Percentiles rank a stretch among this genome's conserved stretches.
These are phyloP conservation scores for Omphalotus olearius DNA, from an alignment of 1,284 basidiomycete genomes.

Conservation along the genomic window DNA sequence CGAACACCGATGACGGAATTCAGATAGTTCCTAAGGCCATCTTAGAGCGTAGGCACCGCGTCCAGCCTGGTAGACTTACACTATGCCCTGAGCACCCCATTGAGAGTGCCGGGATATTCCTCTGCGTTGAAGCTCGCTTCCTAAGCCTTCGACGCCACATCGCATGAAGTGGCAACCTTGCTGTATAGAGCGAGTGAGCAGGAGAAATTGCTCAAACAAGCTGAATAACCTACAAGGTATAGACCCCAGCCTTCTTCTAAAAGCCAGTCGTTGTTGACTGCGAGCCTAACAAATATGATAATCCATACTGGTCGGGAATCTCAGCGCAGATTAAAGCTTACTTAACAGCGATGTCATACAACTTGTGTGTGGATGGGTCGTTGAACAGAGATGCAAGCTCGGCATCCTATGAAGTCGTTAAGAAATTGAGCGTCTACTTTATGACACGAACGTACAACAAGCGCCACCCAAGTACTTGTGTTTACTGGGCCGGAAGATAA, in stretches of 20 bases:
- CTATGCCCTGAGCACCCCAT: conserved; percentile 69
- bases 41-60: neutral
- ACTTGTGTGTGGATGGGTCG: conserved; percentile 51
- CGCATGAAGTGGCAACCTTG: conserved; percentile 70
- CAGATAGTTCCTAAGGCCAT: conserved; percentile 40
- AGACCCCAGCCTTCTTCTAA: conserved; percentile 68
- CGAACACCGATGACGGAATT: conserved; percentile 40
- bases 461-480: conserved; percentile 58
- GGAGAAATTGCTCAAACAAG: neutral
- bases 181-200: conserved; percentile 26
- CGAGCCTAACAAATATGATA: conserved; percentile 35
- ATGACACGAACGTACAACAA: conserved; percentile 45
- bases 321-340: conserved; percentile 23
- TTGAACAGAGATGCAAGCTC: conserved; percentile 58
- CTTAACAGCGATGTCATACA: conserved; percentile 68
- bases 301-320: neutral
- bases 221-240: conserved; percentile 42
- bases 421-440: conserved; percentile 2
- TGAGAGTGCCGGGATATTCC: conserved; percentile 61
- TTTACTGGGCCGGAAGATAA: conserved; percentile 64
- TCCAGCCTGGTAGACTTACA: conserved; percentile 37
- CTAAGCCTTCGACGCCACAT: conserved; percentile 60
- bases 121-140: conserved; percentile 58
- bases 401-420: conserved; percentile 45
- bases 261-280: conserved; percentile 62